Evolutionary conservation across 495 filamentous ascomycete genomes (phyloP).

Genomic region (Tuber brumale): DNA sequence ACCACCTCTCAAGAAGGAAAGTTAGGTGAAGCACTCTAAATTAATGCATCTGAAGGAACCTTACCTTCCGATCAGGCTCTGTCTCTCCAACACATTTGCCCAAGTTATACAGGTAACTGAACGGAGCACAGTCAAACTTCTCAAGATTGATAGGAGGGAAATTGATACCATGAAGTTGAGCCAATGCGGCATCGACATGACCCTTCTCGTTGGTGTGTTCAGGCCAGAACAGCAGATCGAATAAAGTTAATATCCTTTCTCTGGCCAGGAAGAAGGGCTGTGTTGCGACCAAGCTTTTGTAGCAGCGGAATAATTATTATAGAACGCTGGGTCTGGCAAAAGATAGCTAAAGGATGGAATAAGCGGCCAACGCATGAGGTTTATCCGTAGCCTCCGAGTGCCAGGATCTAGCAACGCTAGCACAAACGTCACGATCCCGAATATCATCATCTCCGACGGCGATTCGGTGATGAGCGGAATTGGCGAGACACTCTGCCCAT

Average conservation of each 20-base stretch:
- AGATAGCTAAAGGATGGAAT: conserved; percentile 79
- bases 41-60: background rate
- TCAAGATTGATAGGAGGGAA: conserved; percentile 49
- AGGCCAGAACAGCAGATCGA: conserved; percentile 52
- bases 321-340: conserved; percentile 67
- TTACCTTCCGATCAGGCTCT: conserved; percentile 48
- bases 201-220: conserved; percentile 26
- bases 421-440: conserved; percentile 70
- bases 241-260: conserved; percentile 57
- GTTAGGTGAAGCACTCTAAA: too few relatives aligned
- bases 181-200: conserved; percentile 45
- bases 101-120: conserved; percentile 47
- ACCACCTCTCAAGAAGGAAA: too few relatives aligned
- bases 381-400: conserved; percentile 68
- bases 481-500: conserved; percentile 43
- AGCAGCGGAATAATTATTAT: conserved; percentile 70
- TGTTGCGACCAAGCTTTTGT: conserved; percentile 35
- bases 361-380: conserved; percentile 65
- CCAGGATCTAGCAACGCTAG: conserved; percentile 68
- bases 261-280: conserved; percentile 51
- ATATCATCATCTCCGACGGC: conserved; percentile 68
- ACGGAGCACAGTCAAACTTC: conserved; percentile 44
- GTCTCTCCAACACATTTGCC: conserved; percentile 49
- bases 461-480: conserved; percentile 67
- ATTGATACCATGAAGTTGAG: conserved; percentile 54